A percentile compares a stretch with the other conserved stretches of the same genome.
These are phyloP conservation scores for Myochromella boudieri DNA, from an alignment of 768 basidiomycete genomes.

Conservation along the genomic window DNA sequence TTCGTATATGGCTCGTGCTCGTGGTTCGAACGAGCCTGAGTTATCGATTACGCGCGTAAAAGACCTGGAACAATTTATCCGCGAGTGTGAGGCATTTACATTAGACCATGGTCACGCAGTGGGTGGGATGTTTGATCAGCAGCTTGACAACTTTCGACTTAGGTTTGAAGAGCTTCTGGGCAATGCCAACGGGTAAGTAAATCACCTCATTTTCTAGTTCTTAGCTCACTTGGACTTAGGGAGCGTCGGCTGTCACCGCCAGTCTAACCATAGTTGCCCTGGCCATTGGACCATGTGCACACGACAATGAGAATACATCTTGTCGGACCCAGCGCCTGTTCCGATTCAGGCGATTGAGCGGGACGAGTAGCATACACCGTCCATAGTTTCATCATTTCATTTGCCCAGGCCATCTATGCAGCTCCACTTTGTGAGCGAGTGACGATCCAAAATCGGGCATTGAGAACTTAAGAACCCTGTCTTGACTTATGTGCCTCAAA, in stretches of 20 bases:
- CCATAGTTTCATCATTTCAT: too few species aligned
- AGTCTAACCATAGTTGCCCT: too few species aligned
- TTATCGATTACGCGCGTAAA: slow-evolving; percentile 53
- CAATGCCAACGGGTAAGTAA: slow-evolving; percentile 33
- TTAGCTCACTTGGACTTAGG: slow-evolving; percentile 10
- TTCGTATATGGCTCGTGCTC: slow-evolving; percentile 68
- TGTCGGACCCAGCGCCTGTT: too few species aligned
- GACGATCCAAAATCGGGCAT: too few species aligned
- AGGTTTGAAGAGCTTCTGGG: slow-evolving; percentile 51
- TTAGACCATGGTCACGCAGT: slow-evolving; percentile 53
- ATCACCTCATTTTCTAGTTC: neutral
- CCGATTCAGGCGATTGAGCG: too few species aligned
- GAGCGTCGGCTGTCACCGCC: slow-evolving; percentile 19
- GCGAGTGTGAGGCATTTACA: slow-evolving; percentile 56
- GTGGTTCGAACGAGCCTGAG: slow-evolving; percentile 73
- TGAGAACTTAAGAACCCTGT: too few species aligned
- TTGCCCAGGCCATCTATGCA: too few species aligned
- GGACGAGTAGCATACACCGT: too few species aligned
- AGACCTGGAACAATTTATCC: slow-evolving; percentile 66
- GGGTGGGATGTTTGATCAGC: slow-evolving; percentile 33
- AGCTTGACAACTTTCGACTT: slow-evolving; percentile 33
- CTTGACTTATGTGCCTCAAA: too few species aligned
- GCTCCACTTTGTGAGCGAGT: too few species aligned
- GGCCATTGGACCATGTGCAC: too few species aligned
- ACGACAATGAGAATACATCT: too few species aligned